Conservation (phyloP, 768 basidiomycete species). For the Hygrocybe coccinea region DNA sequence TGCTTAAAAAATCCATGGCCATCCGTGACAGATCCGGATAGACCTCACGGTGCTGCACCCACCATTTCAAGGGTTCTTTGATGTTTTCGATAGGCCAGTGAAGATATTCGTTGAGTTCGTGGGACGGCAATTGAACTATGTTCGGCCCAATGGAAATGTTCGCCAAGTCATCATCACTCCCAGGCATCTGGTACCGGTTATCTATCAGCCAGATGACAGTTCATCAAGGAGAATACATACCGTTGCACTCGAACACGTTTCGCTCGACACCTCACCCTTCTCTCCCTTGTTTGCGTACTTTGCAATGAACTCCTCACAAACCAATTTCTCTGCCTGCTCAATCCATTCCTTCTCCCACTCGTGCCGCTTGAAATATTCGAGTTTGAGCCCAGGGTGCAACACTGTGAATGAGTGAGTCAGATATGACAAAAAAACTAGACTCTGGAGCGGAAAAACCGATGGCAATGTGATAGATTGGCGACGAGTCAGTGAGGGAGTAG, state of each 20-base stretch:
- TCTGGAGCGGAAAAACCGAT: conserved; percentile 27
- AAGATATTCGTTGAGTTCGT: conserved; percentile 29
- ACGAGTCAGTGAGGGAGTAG: conserved; percentile 27
- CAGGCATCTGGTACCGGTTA: background rate
- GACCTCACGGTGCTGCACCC: conserved; percentile 16
- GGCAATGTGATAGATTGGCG: conserved; percentile 31
- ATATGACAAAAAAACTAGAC: background rate
- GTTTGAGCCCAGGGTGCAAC: conserved; percentile 27
- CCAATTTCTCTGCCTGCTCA: conserved; percentile 12
- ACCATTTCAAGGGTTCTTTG: conserved; percentile 26
- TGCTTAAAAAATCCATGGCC: conserved; percentile 30
- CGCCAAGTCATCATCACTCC: background rate
- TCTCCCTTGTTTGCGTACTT: background rate
- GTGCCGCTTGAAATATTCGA: conserved; percentile 23
- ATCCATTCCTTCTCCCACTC: conserved; percentile 26
- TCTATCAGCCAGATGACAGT: background rate
- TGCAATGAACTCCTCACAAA: conserved; percentile 14
- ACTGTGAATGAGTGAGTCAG: conserved; percentile 13
- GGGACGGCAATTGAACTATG: no score
- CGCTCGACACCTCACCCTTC: background rate
- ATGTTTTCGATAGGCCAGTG: conserved; percentile 19
- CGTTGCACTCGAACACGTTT: background rate
- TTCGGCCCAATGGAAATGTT: conserved; percentile 8
- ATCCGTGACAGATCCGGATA: conserved; percentile 30
- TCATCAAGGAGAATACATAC: background rate